Conservation (phyloP, 495 filamentous ascomycete genomes). For the Aspergillus sparsus region DNA sequence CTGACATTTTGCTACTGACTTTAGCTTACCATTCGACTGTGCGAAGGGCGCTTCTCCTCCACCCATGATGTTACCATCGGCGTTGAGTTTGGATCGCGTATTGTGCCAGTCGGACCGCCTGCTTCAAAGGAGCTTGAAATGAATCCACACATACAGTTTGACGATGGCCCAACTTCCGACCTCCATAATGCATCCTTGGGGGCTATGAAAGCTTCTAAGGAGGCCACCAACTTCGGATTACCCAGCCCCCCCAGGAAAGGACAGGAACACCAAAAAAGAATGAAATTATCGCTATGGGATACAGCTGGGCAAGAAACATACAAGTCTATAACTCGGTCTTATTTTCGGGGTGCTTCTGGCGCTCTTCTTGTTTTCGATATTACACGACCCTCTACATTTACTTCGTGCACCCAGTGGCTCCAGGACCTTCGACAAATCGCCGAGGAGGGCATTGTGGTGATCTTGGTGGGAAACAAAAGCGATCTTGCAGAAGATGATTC, state of each 20-base stretch:
- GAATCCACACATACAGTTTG: conserved; percentile 30
- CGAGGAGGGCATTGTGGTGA: conserved; percentile 88
- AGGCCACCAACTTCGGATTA: conserved; percentile 33
- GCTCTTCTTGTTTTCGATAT: conserved; percentile 96
- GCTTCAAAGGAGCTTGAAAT: conserved; percentile 43
- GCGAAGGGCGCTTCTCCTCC: conserved; percentile 91
- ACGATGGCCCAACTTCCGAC: conserved; percentile 8
- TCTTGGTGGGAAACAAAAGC: conserved; percentile 92
- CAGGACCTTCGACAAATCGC: conserved; percentile 90
- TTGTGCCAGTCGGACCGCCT: conserved; percentile 89
- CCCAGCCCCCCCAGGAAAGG: conserved; percentile 41
- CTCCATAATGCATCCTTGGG: conserved; percentile 16
- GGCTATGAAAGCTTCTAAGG: conserved; percentile 19
- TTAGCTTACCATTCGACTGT: conserved; percentile 88
- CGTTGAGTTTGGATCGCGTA: conserved; percentile 93
- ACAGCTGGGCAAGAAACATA: conserved; percentile 97
- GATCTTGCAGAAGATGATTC: conserved; percentile 64
- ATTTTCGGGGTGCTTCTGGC: conserved; percentile 91
- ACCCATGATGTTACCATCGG: conserved; percentile 97
- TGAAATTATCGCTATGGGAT: conserved; percentile 88
- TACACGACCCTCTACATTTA: conserved; percentile 79
- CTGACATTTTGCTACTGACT: conserved; percentile 16
- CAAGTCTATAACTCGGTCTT: conserved; percentile 90
- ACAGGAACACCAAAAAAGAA: conserved; percentile 63
- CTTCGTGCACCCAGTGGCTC: conserved; percentile 84